Conservation (phyloP, 768 basidiomycete genomes). For the Calocera viscosa region DNA sequence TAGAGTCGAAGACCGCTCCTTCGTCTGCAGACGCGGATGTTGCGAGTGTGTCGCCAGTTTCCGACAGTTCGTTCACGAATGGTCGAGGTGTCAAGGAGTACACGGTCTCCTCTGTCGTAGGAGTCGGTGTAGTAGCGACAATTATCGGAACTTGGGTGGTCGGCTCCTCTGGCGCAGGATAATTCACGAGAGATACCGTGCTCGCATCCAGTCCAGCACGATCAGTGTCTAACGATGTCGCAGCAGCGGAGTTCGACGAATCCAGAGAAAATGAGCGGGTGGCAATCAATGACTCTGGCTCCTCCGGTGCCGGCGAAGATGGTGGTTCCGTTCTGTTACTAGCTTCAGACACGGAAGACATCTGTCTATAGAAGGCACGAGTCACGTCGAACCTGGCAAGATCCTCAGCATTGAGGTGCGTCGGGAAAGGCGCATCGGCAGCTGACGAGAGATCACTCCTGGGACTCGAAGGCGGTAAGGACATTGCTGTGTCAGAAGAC, state of each 20-base stretch:
- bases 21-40: background rate
- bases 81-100: background rate
- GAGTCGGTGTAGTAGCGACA: background rate
- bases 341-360: background rate
- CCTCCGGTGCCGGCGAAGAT: background rate
- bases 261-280: background rate
- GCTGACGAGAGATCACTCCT: background rate
- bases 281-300: background rate
- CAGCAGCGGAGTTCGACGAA: background rate
- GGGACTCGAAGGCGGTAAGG: background rate
- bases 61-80: background rate
- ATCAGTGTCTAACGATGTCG: background rate
- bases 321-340: background rate
- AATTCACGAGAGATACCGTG: background rate
- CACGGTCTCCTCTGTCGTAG: background rate
- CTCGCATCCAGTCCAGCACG: background rate
- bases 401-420: background rate
- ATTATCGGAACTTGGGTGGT: background rate
- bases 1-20: background rate
- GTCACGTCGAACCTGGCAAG: background rate
- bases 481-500: background rate
- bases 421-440: background rate
- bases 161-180: background rate
- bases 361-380: background rate
- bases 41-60: background rate